Evolutionary conservation across 495 filamentous ascomycete species (phyloP).

Genomic region (Daldinia vernicosa): DNA sequence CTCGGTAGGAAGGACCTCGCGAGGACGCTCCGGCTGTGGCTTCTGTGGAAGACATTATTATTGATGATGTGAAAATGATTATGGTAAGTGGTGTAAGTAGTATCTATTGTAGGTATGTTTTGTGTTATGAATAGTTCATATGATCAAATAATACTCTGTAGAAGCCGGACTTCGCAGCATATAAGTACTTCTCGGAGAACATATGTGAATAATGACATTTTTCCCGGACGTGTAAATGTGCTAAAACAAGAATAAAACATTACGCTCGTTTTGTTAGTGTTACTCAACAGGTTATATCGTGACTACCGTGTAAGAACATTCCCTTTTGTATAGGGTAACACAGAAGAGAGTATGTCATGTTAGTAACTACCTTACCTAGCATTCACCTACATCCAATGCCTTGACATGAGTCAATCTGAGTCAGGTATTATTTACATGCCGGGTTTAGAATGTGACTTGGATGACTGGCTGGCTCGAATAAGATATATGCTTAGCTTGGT

Average conservation of each 20-base stretch:
- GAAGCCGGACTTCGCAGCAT: neutral
- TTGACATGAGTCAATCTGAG: neutral
- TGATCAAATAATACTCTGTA: neutral
- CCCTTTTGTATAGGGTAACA: neutral
- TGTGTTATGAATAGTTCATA: too few relatives aligned
- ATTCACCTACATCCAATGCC: neutral
- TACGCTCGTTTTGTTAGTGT: too few relatives aligned
- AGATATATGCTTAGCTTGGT: neutral
- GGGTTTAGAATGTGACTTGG: neutral
- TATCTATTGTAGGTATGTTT: neutral
- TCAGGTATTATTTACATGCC: neutral
- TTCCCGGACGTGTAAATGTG: neutral
- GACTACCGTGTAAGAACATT: neutral
- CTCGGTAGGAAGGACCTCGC: conserved; percentile 8
- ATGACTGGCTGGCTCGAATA: too few relatives aligned
- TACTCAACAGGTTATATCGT: neutral
- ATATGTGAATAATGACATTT: neutral
- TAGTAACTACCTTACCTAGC: too few relatives aligned
- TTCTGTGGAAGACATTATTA: neutral
- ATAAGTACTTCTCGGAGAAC: neutral
- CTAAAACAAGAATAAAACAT: neutral
- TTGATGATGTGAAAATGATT: neutral
- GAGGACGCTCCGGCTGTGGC: neutral
- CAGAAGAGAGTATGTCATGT: neutral
- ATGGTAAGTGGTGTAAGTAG: neutral